Evolutionary conservation across 805 yeast species (phyloP).

Genomic region (Wickerhamiella brachini): DNA sequence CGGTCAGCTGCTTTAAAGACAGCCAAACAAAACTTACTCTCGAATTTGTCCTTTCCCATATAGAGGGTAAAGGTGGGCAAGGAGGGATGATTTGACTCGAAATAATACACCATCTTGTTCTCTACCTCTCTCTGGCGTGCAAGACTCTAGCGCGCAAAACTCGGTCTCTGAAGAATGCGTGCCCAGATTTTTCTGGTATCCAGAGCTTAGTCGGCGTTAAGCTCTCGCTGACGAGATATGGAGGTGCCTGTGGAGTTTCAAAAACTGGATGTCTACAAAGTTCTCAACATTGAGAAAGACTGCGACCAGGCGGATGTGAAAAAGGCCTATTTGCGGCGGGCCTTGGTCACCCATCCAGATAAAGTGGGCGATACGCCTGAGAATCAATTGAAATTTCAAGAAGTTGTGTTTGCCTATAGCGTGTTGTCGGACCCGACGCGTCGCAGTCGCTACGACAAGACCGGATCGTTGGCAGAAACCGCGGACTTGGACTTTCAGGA

Average conservation of each 20-base stretch:
- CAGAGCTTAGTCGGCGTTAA: neutral
- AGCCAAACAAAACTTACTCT: constrained; percentile 28
- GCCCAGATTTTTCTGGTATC: too few species aligned
- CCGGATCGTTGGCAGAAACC: constrained; percentile 45
- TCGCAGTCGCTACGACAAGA: constrained; percentile 48
- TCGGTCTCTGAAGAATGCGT: too few species aligned
- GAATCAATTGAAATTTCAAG: constrained; percentile 38
- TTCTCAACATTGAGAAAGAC: constrained; percentile 12
- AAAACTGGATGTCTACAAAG: constrained; percentile 22
- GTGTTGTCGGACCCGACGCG: constrained; percentile 46
- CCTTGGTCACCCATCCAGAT: constrained; percentile 61
- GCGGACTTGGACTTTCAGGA: constrained; percentile 25
- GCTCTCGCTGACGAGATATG: constrained; percentile 7
- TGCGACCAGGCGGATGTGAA: constrained; percentile 39
- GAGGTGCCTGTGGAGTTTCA: constrained; percentile 16
- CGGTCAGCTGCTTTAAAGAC: neutral
- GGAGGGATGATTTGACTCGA: constrained; percentile 19
- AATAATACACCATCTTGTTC: constrained; percentile 33
- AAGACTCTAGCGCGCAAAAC: too few species aligned
- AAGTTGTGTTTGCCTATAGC: constrained; percentile 62
- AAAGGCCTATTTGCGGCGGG: constrained; percentile 49
- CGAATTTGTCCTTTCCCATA: constrained; percentile 65
- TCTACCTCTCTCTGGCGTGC: neutral
- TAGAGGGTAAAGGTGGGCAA: constrained; percentile 25
- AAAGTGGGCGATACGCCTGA: constrained; percentile 33